A percentile compares a stretch with the other conserved stretches of the same genome.
Evolutionary conservation across 768 basidiomycete genomes (phyloP).

Genomic region (Russula virescens): DNA sequence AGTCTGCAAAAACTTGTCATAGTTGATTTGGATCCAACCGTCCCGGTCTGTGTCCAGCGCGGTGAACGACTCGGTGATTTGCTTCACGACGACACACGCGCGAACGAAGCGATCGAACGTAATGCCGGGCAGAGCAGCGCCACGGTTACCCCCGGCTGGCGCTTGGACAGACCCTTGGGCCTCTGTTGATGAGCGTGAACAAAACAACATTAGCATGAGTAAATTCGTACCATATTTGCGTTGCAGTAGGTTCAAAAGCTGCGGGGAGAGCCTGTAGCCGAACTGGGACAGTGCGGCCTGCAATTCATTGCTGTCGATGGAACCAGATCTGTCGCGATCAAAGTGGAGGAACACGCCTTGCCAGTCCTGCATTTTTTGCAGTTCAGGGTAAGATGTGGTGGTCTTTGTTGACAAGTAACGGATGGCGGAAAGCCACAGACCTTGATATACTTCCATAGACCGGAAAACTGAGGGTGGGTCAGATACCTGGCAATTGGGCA

Average conservation of each 20-base stretch:
- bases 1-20: slow-evolving; percentile 66
- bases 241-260: slow-evolving; percentile 58
- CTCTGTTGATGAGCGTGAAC: slow-evolving; percentile 24
- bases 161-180: slow-evolving; percentile 45
- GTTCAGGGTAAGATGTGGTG: neutral
- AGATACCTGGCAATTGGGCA: slow-evolving; percentile 2
- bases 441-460: slow-evolving; percentile 81
- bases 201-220: neutral
- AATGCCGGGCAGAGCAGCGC: slow-evolving; percentile 49
- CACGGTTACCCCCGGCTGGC: slow-evolving; percentile 24
- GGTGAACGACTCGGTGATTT: slow-evolving; percentile 66
- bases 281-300: slow-evolving; percentile 65
- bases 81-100: slow-evolving; percentile 78
- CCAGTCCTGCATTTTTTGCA: slow-evolving; percentile 51
- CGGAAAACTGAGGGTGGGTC: slow-evolving; percentile 45
- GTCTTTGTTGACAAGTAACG: neutral
- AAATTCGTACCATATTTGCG: slow-evolving; percentile 62
- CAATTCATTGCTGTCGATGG: slow-evolving; percentile 68
- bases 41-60: slow-evolving; percentile 55
- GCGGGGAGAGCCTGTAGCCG: slow-evolving; percentile 70
- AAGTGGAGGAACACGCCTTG: slow-evolving; percentile 80
- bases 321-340: slow-evolving; percentile 76
- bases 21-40: slow-evolving; percentile 69
- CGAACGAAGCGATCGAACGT: slow-evolving; percentile 84
- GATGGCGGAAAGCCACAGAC: slow-evolving; percentile 26